Percentiles rank a stretch among this genome's conserved stretches.
These are phyloP conservation scores for Ceratocystis destructans DNA, from an alignment of 2,329 filamentous ascomycete genomes.

Conservation along the genomic window DNA sequence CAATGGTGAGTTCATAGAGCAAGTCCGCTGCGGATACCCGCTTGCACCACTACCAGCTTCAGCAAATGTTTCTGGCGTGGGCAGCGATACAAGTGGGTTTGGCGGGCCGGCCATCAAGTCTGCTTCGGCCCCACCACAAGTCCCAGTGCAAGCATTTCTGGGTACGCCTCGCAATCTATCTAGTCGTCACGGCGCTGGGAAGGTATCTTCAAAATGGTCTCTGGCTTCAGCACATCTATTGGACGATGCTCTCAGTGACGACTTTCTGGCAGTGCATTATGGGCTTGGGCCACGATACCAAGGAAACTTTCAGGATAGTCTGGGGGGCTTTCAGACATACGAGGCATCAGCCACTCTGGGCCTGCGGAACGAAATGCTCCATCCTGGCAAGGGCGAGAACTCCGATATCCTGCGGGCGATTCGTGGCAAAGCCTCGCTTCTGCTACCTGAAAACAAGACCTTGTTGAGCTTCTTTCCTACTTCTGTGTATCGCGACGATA, in stretches of 20 bases:
- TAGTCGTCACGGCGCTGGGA: constrained; percentile 55
- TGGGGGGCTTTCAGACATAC: constrained; percentile 94
- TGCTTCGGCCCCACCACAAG: not conserved
- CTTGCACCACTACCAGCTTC: constrained; percentile 50
- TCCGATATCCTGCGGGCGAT: constrained; percentile 89
- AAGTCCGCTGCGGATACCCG: constrained; percentile 80
- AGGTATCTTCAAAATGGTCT: constrained; percentile 71
- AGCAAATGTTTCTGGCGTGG: constrained; percentile 48
- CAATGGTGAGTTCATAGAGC: constrained; percentile 85
- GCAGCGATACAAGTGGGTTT: constrained; percentile 21
- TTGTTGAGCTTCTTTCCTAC: constrained; percentile 71
- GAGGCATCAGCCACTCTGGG: constrained; percentile 82
- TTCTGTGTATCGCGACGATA: constrained; percentile 67
- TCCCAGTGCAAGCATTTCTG: constrained; percentile 61
- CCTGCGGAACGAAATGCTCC: constrained; percentile 77
- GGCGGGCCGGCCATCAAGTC: not conserved
- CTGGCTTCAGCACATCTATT: constrained; percentile 82
- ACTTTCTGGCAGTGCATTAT: constrained; percentile 79
- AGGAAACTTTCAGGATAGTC: constrained; percentile 91
- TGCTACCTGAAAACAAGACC: constrained; percentile 70
- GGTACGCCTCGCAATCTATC: constrained; percentile 86
- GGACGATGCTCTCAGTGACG: constrained; percentile 75
- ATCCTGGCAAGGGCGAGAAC: constrained; percentile 75
- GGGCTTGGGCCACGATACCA: constrained; percentile 82
- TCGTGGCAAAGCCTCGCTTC: constrained; percentile 63